Conservation (phyloP, 768 basidiomycete genomes). For the Artomyces pyxidatus region DNA sequence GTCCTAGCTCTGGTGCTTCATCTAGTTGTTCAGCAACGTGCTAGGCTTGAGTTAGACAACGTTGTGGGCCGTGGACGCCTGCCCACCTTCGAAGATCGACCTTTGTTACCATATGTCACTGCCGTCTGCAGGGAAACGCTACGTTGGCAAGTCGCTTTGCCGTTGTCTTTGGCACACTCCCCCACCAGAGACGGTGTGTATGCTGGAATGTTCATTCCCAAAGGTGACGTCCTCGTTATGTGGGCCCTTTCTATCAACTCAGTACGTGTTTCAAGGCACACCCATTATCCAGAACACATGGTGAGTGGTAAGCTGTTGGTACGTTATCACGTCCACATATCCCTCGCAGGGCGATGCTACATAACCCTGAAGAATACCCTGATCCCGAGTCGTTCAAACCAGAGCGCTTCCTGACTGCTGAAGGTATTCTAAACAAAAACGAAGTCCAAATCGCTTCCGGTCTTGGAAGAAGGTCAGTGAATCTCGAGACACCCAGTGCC, state of each 20-base stretch:
- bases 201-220: background rate
- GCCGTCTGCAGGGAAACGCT: conserved; percentile 8
- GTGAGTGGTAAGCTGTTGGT: background rate
- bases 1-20: too few species aligned
- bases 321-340: too few species aligned
- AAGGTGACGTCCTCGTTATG: background rate
- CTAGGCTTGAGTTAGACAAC: conserved; percentile 6
- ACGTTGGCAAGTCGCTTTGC: background rate
- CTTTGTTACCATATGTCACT: conserved; percentile 7
- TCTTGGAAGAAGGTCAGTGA: background rate
- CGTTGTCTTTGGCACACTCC: background rate
- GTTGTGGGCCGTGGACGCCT: background rate
- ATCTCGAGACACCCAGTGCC: too few species aligned
- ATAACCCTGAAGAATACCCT: conserved; percentile 4
- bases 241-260: background rate
- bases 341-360: conserved; percentile 5
- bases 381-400: conserved; percentile 7
- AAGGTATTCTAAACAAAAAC: background rate
- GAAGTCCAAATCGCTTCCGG: background rate
- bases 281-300: background rate
- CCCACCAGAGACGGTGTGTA: background rate
- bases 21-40: too few species aligned
- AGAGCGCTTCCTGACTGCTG: conserved; percentile 2
- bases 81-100: conserved; percentile 6
- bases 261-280: background rate